These are phyloP conservation scores for Pichia cephalocereana DNA, from an alignment of 805 yeast genomes.

Conservation along the genomic window DNA sequence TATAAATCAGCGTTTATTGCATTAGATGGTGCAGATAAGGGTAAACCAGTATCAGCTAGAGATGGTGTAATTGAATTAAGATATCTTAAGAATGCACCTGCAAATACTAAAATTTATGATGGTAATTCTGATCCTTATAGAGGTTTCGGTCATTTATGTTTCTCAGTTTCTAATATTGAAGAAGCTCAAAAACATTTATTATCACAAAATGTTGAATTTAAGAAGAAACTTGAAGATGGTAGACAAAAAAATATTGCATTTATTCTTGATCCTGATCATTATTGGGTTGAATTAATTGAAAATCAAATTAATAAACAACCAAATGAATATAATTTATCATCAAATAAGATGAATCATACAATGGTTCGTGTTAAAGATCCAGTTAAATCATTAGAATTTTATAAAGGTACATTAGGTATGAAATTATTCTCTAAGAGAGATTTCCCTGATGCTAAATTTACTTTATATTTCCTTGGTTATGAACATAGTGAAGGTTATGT, in stretches of 20 bases:
- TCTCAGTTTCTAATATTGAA: constrained; percentile 74
- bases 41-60: constrained; percentile 30
- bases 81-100: constrained; percentile 56
- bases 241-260: constrained; percentile 91
- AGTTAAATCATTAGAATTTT: constrained; percentile 62
- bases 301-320: constrained; percentile 37
- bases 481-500: constrained; percentile 35
- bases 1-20: constrained; percentile 67
- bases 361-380: constrained; percentile 94
- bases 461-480: constrained; percentile 80
- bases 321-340: constrained; percentile 28
- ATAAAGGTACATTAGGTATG: constrained; percentile 75
- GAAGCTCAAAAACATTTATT: constrained; percentile 51
- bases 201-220: constrained; percentile 57
- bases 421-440: constrained; percentile 49
- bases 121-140: constrained; percentile 81
- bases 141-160: constrained; percentile 92
- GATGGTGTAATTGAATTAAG: constrained; percentile 77
- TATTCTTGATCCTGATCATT: constrained; percentile 91
- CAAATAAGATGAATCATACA: constrained; percentile 68
- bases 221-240: constrained; percentile 82
- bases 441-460: constrained; percentile 65
- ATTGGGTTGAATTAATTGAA: constrained; percentile 88
- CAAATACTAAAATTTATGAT: constrained; percentile 45
- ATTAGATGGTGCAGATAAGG: constrained; percentile 34